These are phyloP conservation scores for Taxillus chinensis DNA, from an alignment of 164 flowering plant species.

Conservation along the genomic window DNA sequence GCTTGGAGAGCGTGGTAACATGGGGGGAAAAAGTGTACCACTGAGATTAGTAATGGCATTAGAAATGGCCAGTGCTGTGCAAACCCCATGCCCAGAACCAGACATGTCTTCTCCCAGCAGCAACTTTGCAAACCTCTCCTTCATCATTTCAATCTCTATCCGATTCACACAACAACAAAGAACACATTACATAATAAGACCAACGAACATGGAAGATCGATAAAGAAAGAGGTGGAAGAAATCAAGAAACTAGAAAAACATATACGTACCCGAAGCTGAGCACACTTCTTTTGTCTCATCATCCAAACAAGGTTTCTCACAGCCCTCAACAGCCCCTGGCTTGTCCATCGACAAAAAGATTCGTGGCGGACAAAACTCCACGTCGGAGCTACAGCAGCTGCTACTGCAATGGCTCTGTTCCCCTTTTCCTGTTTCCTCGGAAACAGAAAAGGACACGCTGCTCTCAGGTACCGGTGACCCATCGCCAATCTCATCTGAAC, in stretches of 20 bases:
- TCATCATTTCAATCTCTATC: slow-evolving; percentile 64
- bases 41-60: slow-evolving; percentile 80
- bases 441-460: slow-evolving; percentile 32
- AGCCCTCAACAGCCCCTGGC: slow-evolving; percentile 16
- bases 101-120: slow-evolving; percentile 87
- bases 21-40: slow-evolving; percentile 28
- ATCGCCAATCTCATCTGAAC: slow-evolving; percentile 11
- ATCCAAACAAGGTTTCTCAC: slow-evolving; percentile 21
- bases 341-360: slow-evolving; percentile 11
- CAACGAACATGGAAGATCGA: background rate
- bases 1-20: too few species aligned
- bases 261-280: slow-evolving; percentile 32
- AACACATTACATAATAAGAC: slow-evolving; percentile 1
- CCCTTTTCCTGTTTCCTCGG: slow-evolving; percentile 16
- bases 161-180: slow-evolving; percentile 1
- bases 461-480: slow-evolving; percentile 15
- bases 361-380: slow-evolving; percentile 26
- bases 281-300: slow-evolving; percentile 32
- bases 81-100: slow-evolving; percentile 70
- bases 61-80: slow-evolving; percentile 62
- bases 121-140: slow-evolving; percentile 71
- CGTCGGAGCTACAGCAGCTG: slow-evolving; percentile 26
- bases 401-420: slow-evolving; percentile 42
- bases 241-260: background rate
- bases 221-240: background rate